Evolutionary conservation across 2,329 filamentous ascomycete genomes (phyloP), one percentile per base, ranked within the genome.

Genomic region (Alternaria sp.): DNA sequence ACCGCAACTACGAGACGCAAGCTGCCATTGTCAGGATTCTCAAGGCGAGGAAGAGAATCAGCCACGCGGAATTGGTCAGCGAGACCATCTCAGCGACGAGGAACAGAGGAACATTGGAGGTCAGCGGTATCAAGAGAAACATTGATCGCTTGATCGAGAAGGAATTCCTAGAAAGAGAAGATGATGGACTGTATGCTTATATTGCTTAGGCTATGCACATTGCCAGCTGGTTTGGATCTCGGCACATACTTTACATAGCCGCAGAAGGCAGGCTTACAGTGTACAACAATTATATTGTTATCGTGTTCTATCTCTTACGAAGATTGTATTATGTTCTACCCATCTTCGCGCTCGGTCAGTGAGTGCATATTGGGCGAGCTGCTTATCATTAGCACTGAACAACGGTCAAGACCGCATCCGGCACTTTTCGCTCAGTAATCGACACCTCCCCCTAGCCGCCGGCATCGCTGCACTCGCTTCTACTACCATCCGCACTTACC

Each of bases 11-110:
- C 74, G 96, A 99, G 83, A 97, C 94, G 0, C 96, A 99, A 80
- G 96, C 96, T 1, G 95, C 96, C 1, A 96, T 99, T 76, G 96
- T 99, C 65, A 85, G 96, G 17, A 97, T 99, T 75, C 94, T 99
- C 92, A 99, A 99, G 88, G 91, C 90, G 68, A 87, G 93, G 68
- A 97, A 97, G 87, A 87, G 83, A 9, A 94, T 98, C 81, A 89
- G 88, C 5, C 95, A 98, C 77, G 85, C 88, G n/a, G 91, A 97
- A 78, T 83, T 99, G 25, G 91, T 98, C 19, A 90, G 91, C 3
- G 94, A 98, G 83, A 93, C 97, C 17, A 97, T 99, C 76, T 92
- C 90, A 72, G 89, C 95, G 76, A 99, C 95, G 2, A 92, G 90
- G 83, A 92, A 88, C 69, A 86, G 96, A 58, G 96, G 96, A 13